These are phyloP conservation scores for Phytophthora agathidicida DNA, from an alignment of 352 stramenopile species.

Conservation along the genomic window DNA sequence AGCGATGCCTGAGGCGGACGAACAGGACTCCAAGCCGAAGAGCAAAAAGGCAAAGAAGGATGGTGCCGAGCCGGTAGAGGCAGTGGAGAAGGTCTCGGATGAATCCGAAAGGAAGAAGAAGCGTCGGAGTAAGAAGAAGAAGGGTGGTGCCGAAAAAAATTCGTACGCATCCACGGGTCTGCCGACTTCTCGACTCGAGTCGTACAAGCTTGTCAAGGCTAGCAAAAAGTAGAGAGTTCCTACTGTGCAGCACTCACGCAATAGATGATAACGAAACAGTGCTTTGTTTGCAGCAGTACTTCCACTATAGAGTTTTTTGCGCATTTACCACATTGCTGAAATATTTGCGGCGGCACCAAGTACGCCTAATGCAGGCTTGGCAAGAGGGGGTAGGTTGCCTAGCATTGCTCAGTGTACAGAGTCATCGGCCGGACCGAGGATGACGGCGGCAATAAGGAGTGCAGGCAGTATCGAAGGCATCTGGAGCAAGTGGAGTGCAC, in stretches of 20 bases:
- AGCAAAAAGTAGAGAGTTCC: constrained; percentile 54
- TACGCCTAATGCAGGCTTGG: too few relatives aligned
- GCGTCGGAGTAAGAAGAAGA: constrained; percentile 68
- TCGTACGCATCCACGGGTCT: constrained; percentile 58
- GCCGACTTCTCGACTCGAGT: constrained; percentile 79
- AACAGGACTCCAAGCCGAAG: constrained; percentile 29
- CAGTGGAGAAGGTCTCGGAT: constrained; percentile 15
- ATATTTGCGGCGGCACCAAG: too few relatives aligned
- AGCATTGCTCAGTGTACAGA: too few relatives aligned
- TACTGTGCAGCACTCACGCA: background rate
- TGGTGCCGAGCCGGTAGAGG: constrained; percentile 4
- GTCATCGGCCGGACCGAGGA: too few relatives aligned
- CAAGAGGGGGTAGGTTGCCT: too few relatives aligned
- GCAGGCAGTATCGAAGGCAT: too few relatives aligned
- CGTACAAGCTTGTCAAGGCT: constrained; percentile 80
- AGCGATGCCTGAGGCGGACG: constrained; percentile 3
- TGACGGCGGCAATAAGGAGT: too few relatives aligned
- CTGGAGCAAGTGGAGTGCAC: too few relatives aligned
- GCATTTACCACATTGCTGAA: too few relatives aligned
- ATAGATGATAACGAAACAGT: constrained; percentile 11
- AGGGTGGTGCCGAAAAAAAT: constrained; percentile 49
- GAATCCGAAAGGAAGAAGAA: constrained; percentile 55
- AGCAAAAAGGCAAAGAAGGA: constrained; percentile 46
- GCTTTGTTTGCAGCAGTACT: too few relatives aligned
- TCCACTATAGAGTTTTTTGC: too few relatives aligned